These are phyloP conservation scores for Geum urbanum DNA, from an alignment of 306 rosid genomes.

Conservation along the genomic window DNA sequence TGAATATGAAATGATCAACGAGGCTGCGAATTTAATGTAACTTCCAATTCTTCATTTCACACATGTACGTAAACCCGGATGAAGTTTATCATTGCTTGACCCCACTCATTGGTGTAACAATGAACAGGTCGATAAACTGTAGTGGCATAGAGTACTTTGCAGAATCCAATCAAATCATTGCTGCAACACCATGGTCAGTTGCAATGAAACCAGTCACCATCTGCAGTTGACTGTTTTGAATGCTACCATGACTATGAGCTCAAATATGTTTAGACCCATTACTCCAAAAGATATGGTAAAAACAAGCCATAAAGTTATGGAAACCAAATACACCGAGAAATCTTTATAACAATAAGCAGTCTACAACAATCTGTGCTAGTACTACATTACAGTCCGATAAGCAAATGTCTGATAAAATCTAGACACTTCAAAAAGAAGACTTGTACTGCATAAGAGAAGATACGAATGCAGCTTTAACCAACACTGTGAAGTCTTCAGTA, in stretches of 20 bases:
- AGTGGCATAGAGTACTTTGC: too few relatives aligned
- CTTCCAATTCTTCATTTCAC: neutral
- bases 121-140: too few relatives aligned
- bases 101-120: too few relatives aligned
- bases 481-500: conserved; percentile 35
- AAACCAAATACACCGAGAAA: neutral
- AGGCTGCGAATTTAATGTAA: neutral
- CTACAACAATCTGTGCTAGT: neutral
- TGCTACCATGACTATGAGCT: neutral
- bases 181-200: too few relatives aligned
- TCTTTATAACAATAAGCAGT: neutral
- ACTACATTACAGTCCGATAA: conserved; percentile 11
- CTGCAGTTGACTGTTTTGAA: neutral
- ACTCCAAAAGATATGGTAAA: neutral
- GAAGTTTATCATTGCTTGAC: too few relatives aligned
- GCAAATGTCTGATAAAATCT: neutral
- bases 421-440: neutral
- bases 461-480: neutral
- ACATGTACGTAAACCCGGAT: too few relatives aligned
- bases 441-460: neutral
- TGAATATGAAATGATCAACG: too few relatives aligned
- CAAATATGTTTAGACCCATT: neutral
- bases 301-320: neutral
- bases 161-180: too few relatives aligned
- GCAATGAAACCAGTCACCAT: too few relatives aligned